These are phyloP conservation scores for Pseudogymnoascus sp. DNA, from an alignment of 2,329 filamentous ascomycete species.

Conservation along the genomic window DNA sequence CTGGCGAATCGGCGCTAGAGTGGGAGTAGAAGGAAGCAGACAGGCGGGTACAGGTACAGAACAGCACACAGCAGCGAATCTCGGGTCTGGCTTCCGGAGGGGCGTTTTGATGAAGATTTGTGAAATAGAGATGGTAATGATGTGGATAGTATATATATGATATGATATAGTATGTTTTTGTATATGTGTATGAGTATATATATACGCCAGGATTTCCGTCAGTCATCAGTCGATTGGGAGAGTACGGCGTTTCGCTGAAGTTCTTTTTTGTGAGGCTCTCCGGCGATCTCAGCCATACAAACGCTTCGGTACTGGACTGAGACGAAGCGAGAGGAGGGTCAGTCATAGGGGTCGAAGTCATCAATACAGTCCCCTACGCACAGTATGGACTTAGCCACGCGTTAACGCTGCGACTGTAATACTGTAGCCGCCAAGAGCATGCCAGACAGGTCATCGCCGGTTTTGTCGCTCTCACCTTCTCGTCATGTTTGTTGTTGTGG, in stretches of 20 bases:
- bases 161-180: background rate
- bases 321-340: conserved; percentile 1
- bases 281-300: background rate
- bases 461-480: background rate
- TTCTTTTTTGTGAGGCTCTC: conserved; percentile 3
- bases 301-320: background rate
- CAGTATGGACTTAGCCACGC: background rate
- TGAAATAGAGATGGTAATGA: background rate
- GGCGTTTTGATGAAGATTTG: background rate
- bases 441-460: background rate
- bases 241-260: background rate
- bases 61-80: background rate
- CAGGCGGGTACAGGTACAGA: background rate
- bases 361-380: background rate
- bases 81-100: background rate
- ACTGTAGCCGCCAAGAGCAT: background rate
- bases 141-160: background rate
- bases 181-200: background rate
- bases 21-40: background rate
- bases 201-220: background rate
- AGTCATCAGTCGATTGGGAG: background rate
- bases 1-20: background rate
- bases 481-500: background rate
- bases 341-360: background rate
- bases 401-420: background rate